Percentiles rank a stretch among this genome's conserved stretches.
These are phyloP conservation scores for Pholiota molesta DNA, from an alignment of 768 basidiomycete species.

Conservation along the genomic window DNA sequence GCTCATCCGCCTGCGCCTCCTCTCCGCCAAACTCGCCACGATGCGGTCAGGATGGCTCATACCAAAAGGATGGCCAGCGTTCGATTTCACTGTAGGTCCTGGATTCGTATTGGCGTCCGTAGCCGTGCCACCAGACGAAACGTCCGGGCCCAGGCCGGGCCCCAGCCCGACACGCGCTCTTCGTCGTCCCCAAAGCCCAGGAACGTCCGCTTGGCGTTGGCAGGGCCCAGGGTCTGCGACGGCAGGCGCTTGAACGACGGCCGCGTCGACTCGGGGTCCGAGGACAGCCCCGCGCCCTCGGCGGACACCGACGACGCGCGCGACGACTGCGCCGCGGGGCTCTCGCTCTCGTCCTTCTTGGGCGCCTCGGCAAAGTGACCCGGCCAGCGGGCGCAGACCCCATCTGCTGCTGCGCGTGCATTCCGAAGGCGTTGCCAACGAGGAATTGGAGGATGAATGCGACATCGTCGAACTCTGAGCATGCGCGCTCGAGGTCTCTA, in stretches of 20 bases:
- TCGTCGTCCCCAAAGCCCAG: conserved; percentile 33
- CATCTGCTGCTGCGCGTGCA: not conserved
- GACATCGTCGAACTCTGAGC: conserved; percentile 14
- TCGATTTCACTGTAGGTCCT: not conserved
- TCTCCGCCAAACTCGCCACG: conserved; percentile 28
- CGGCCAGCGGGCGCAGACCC: not conserved
- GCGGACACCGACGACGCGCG: conserved; percentile 35
- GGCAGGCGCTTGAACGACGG: conserved; percentile 77
- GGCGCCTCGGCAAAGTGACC: not conserved
- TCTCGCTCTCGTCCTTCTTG: not conserved
- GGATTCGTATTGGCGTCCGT: not conserved
- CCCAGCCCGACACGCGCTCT: conserved; percentile 23
- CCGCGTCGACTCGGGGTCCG: conserved; percentile 29
- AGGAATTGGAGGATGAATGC: conserved; percentile 39
- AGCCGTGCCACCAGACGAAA: not conserved
- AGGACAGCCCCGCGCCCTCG: conserved; percentile 24
- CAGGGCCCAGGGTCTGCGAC: conserved; percentile 71
- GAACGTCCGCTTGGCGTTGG: conserved; percentile 52
- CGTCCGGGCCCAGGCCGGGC: not conserved
- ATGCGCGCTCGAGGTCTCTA: conserved; percentile 18
- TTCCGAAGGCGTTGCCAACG: conserved; percentile 44
- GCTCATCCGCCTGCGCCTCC: conserved; percentile 38
- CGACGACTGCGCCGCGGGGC: conserved; percentile 19
- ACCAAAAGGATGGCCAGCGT: not conserved
- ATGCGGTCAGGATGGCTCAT: conserved; percentile 26